Evolutionary conservation across 306 rosid genomes (phyloP), one percentile per base, ranked within the genome.

Genomic region (Quercus berberidifolia): DNA sequence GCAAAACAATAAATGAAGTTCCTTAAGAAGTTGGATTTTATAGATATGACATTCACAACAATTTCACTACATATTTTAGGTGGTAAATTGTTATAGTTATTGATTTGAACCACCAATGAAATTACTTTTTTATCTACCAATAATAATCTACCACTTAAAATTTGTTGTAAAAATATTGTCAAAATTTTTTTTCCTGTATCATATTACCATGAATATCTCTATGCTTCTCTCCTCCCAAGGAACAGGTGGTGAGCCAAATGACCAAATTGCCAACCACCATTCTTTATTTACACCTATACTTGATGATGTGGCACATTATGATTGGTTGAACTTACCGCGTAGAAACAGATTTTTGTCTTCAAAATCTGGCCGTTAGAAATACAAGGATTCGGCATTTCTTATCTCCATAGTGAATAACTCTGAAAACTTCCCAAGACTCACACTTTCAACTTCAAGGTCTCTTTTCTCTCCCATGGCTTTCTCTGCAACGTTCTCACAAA

Each of bases 391-490:
- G 52, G 58, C 69, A 6, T 43, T 63, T 80, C 86, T 87, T 85
- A 85, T 85, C 91, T 74, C 52, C 49, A 38, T 1, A 67, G 7
- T 15, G 71, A 33, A 46, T 3, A 65, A 31, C 15, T 67, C 15
- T 18, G 71, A 31, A 33, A 18, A 38, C 46, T 46, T 18, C 73
- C 23, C 31, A 18, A 17, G n/a, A 14, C 56, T 26, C n/a, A 26
- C 1, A 26, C 28, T 26, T 26, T 26, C 28, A 26, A 26, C 28
- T 26, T 73, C 78, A 75, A 76, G 57, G 69, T 76, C 84, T 81
- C 75, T 43, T 52, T 70, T 46, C 31, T 80, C 72, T 69, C 41
- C 82, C 77, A 92, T 92, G 97, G 91, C 90, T 75, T 86, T 91
- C 87, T 79, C 86, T 75, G 79, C 85, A 15, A 56, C 83, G 63